Evolutionary conservation across 2,329 filamentous ascomycete genomes (phyloP), one percentile per base, ranked within the genome.

Genomic region (Talaromyces sp.): DNA sequence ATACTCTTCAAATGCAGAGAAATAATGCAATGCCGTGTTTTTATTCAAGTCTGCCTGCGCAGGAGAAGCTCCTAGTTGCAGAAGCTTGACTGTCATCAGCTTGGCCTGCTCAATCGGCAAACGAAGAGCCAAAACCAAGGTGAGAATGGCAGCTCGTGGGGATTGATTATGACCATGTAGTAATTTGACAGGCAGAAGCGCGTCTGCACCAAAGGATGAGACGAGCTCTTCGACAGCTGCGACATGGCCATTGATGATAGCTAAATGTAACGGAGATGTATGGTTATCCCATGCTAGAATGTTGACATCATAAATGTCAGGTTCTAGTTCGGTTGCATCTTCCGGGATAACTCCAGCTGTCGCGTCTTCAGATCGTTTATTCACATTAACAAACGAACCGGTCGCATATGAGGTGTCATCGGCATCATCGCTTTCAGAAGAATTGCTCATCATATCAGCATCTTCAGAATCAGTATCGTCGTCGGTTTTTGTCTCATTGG

Each of bases 251-350:
- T 85, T 84, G 1, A 90, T 72, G 62, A 96, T 91, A 8, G 91
- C 91, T 29, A 92, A 81, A 71, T 96, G 91, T 5, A 96, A 80
- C 1, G 91, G 86, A 13, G 88, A 89, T 60, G 86, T 84, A 4
- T 87, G 85, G 5, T 81, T 83, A 67, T 96, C 91, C 91, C 91
- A 96, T 1, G 90, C 85, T n/a, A 89, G 70, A 1, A 89, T 83
- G 65, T 96, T 87, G 62, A 93, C 82, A 65, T 95, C 86, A 71
- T 89, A 93, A 57, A 93, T 83, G 72, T 96, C 90, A 0, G 90
- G 90, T 21, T 89, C 88, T 10, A 88, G 81, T 1, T 85, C 81
- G 24, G 83, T 78, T 7, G 86, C 84, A 6, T 87, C 75, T 10
- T 76, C 83, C 0, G 80, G 78, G 1, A 81, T 66, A 10, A 72